These are phyloP conservation scores for Prunus persica DNA, from an alignment of 306 rosid genomes.

Conservation along the genomic window Prunus_persica_NCBIv2 NC_034016.1:17488001-17488500, in stretches of 20 bases:
- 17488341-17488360: not conserved
- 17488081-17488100: constrained; percentile 71
- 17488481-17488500: constrained; percentile 82
- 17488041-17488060: not conserved
- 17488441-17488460: constrained; percentile 83
- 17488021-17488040: not conserved
- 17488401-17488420: constrained; percentile 98
- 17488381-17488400: constrained; percentile 79
- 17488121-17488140: constrained; percentile 68
- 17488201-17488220: constrained; percentile 76
- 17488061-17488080: not conserved
- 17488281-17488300: constrained; percentile 62
- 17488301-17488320: constrained; percentile 20
- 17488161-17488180: constrained; percentile 91
- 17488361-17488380: constrained; percentile 52
- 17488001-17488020: not conserved
- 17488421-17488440: constrained; percentile 78
- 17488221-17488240: constrained; percentile 56
- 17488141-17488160: constrained; percentile 75
- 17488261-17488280: constrained; percentile 98
- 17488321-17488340: not conserved
- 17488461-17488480: constrained; percentile 92
- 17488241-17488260: constrained; percentile 79
- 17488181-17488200: constrained; percentile 64
- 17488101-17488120: constrained; percentile 57